Conservation (phyloP, 306 rosid species). For the Quercus engelmannii region DNA sequence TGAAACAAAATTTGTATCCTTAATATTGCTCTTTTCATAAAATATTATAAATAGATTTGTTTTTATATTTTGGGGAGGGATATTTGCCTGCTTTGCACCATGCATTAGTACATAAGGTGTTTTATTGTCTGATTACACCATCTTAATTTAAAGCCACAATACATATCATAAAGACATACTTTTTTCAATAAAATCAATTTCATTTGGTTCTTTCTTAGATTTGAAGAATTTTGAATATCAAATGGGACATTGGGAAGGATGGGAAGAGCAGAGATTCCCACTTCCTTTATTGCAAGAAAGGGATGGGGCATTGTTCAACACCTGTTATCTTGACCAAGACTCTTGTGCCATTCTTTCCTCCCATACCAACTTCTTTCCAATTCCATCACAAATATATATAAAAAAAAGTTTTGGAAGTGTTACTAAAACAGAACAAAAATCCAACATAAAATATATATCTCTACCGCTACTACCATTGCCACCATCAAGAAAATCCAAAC, state of each 20-base stretch:
- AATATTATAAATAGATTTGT: too few relatives aligned
- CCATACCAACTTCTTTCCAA: slow-evolving; percentile 44
- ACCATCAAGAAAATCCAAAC: slow-evolving; percentile 63
- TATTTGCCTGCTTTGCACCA: slow-evolving; percentile 52
- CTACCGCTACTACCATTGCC: slow-evolving; percentile 32
- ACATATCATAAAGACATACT: background rate
- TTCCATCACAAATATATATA: slow-evolving; percentile 11
- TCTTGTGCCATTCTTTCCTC: slow-evolving; percentile 45
- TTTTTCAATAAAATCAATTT: slow-evolving; percentile 6
- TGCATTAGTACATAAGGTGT: slow-evolving; percentile 45
- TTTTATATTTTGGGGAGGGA: slow-evolving; percentile 9
- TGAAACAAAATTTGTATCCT: too few relatives aligned
- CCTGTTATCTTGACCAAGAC: slow-evolving; percentile 69
- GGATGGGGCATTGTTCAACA: slow-evolving; percentile 66
- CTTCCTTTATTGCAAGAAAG: slow-evolving; percentile 59
- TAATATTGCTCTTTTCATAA: too few relatives aligned
- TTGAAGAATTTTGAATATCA: slow-evolving; percentile 15
- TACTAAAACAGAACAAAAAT: slow-evolving; percentile 21
- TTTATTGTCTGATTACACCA: slow-evolving; percentile 41
- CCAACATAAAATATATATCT: slow-evolving; percentile 14
- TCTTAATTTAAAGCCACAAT: slow-evolving; percentile 23
- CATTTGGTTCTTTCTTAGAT: slow-evolving; percentile 5
- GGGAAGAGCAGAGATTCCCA: slow-evolving; percentile 89
- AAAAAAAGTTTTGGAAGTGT: background rate
- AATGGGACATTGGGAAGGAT: slow-evolving; percentile 66